These are phyloP conservation scores for Beta macrorhiza DNA, from an alignment of 179 eudicot species.

Conservation along the genomic window DNA sequence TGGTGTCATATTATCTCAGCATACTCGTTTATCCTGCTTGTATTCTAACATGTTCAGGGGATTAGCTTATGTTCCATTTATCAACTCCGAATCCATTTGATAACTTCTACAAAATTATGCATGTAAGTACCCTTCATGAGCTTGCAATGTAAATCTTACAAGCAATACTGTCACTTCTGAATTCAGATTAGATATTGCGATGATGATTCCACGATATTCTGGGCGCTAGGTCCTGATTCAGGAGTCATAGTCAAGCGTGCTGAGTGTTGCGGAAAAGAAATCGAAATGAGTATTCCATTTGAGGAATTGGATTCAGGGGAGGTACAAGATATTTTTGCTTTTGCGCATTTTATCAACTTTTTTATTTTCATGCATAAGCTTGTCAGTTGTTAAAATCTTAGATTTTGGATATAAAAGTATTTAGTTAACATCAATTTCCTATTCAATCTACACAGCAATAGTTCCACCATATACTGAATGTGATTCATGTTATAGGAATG, in stretches of 20 bases:
- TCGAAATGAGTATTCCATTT: conserved; percentile 84
- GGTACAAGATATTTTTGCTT: conserved; percentile 35
- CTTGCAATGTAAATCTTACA: background rate
- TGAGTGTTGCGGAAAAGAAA: conserved; percentile 68
- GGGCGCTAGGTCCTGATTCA: conserved; percentile 83
- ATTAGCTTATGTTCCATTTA: background rate
- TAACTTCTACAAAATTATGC: background rate
- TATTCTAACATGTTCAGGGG: background rate
- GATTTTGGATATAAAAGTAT: background rate
- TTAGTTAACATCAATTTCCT: background rate
- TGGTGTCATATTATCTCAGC: background rate
- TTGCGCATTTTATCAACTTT: background rate
- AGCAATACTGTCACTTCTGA: background rate
- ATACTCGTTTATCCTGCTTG: background rate
- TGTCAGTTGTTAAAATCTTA: no score
- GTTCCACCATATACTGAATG: background rate
- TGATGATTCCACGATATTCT: conserved; percentile 84
- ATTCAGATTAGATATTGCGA: conserved; percentile 63
- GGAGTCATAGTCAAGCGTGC: conserved; percentile 67
- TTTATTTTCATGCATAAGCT: background rate
- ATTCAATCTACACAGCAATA: background rate
- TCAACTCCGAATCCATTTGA: background rate
- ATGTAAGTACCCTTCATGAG: background rate
- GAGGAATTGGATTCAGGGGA: conserved; percentile 69
- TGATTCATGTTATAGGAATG: background rate